phyloP scores from a whole-genome alignment of 176 grass and related monocot species.

The Carex littledalei region DNA sequence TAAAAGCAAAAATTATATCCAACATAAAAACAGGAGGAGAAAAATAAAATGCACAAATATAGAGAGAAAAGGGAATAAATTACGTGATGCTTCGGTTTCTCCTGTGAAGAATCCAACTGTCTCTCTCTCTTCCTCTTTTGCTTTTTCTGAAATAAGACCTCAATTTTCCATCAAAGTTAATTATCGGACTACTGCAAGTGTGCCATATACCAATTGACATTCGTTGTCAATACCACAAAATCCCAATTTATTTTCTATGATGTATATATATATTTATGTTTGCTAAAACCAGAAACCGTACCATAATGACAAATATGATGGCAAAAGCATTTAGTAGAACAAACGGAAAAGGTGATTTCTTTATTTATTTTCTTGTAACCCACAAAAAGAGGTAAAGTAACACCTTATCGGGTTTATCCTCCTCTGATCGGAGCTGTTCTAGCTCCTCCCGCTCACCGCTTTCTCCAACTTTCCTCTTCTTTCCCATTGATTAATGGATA shows the following conservation, averaged over 20 bases:
- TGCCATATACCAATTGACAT: background rate
- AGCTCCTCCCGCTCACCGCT: background rate
- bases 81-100: background rate
- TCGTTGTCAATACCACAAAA: background rate
- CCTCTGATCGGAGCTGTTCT: background rate
- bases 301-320: background rate
- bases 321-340: background rate
- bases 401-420: background rate
- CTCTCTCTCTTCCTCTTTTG: background rate
- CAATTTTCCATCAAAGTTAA: background rate
- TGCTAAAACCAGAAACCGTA: background rate
- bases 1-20: background rate
- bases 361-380: background rate
- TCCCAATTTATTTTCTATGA: background rate
- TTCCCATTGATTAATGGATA: background rate
- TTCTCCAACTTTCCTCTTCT: background rate
- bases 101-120: background rate
- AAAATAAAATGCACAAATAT: background rate
- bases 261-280: background rate
- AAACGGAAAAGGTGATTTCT: background rate
- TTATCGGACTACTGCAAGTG: background rate
- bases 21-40: background rate
- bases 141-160: constrained; percentile 1
- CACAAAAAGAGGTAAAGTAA: background rate
- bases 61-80: background rate